These are phyloP conservation scores for Pseudogymnoascus sp. DNA, from an alignment of 2,329 filamentous ascomycete genomes.

Conservation along the genomic window DNA sequence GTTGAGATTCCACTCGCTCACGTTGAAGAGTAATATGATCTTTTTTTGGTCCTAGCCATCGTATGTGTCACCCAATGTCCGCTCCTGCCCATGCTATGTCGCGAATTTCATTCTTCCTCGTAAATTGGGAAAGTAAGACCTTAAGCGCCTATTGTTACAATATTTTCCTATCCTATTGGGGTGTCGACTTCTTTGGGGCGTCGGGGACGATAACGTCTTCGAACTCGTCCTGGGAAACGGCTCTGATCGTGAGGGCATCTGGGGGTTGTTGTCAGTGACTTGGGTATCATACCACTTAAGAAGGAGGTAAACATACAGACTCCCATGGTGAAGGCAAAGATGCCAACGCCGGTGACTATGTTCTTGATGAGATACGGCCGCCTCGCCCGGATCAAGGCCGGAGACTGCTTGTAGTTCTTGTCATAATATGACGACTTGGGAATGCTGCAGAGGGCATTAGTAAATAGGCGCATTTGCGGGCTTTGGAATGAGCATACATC, in stretches of 20 bases:
- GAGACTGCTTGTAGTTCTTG: conserved; percentile 72
- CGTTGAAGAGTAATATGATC: not conserved
- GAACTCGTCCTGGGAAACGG: conserved; percentile 94
- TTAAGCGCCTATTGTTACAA: not conserved
- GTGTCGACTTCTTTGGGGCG: conserved; percentile 19
- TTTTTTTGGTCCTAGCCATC: not conserved
- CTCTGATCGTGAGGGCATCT: conserved; percentile 68
- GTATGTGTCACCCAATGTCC: not conserved
- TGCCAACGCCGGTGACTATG: conserved; percentile 65
- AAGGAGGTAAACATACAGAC: conserved; percentile 63
- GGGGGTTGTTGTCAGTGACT: conserved; percentile 20
- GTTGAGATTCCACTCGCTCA: conserved; percentile 5
- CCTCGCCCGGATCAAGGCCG: conserved; percentile 83
- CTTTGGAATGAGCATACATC: conserved; percentile 5
- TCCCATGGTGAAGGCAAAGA: conserved; percentile 67
- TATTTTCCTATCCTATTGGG: conserved; percentile 4
- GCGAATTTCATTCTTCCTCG: not conserved
- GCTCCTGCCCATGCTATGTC: not conserved
- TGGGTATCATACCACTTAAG: not conserved
- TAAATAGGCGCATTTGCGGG: conserved; percentile 7
- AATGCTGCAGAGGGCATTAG: conserved; percentile 35
- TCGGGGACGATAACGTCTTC: conserved; percentile 89
- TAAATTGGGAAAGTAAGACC: not conserved
- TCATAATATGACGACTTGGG: conserved; percentile 85
- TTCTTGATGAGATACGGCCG: conserved; percentile 91